Evolutionary conservation across 2,329 filamentous ascomycete genomes (phyloP), one percentile per base, ranked within the genome.

Genomic region (Ceratocystis lukuohia): DNA sequence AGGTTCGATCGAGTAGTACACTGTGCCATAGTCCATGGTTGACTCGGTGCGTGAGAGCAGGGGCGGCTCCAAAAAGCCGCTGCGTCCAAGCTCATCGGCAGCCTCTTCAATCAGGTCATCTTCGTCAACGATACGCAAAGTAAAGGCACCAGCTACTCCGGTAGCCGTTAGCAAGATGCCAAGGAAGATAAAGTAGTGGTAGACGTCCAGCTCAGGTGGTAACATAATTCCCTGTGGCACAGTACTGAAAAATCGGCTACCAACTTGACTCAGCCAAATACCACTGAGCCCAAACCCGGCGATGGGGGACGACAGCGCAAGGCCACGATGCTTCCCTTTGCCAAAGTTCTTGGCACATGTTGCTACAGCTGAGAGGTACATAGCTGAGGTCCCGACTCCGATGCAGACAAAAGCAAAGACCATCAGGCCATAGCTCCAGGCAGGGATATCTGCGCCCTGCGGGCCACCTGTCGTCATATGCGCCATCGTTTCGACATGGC

Each of bases 321-420:
- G 78, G 0, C 94, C 94, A 72, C 93, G 88, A 72, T 95, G 87
- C 72, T 87, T 89, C 3, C 91, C 91, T 68, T 88, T 86, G 62
- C 92, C 92, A 76, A 97, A 99, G 77, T 97, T 99, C 84, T 99
- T 99, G 45, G 94, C 94, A 73, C 91, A 96, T 0, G 93, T 96
- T 5, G 93, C 93, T n/a, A 99, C 88, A 1, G 91, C 88, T 63
- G 87, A 84, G 66, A 97, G 80, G 75, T 97, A 99, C 85, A 97
- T 91, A 74, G 84, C 85, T 70, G 88, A 89, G 0, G 93, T 96
- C 4, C 85, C 93, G 69, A 87, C 82, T 1, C 94, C 94, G 67
- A 99, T 85, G 64, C 83, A 82, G 61, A 92, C 80, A 74, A 97
- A 99, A 0, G 91, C 87, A 65, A 90, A 74, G 5, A 96, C 79